Evolutionary conservation across 305 asterid species (phyloP).

Genomic region (Rubia balearica): DNA sequence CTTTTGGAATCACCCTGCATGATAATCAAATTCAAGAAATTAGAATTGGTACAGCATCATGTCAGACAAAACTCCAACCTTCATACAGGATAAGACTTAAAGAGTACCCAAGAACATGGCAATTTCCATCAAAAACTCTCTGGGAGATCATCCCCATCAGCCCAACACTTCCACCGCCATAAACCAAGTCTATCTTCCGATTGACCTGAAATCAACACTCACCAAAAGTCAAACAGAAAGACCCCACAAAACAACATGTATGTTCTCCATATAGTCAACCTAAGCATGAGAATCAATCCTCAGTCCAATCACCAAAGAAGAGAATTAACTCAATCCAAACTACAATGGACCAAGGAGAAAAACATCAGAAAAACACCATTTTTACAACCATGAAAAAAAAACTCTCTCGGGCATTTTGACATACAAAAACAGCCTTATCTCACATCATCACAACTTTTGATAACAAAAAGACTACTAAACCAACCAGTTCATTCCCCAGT

Average conservation of each 20-base stretch:
- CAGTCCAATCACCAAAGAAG: conserved; percentile 9
- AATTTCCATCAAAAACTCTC: conserved; percentile 81
- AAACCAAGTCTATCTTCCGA: conserved; percentile 84
- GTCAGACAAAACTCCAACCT: neutral
- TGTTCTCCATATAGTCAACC: conserved; percentile 8
- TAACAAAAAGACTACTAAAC: conserved; percentile 19
- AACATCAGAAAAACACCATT: neutral
- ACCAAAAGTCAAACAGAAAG: conserved; percentile 17
- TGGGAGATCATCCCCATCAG: conserved; percentile 89
- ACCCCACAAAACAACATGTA: neutral
- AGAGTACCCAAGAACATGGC: conserved; percentile 82
- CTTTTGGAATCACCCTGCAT: conserved; percentile 95
- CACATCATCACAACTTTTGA: conserved; percentile 5
- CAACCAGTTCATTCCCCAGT: conserved; percentile 90
- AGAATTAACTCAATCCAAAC: conserved; percentile 6
- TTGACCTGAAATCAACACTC: conserved; percentile 48
- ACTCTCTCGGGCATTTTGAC: neutral
- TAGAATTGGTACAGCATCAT: neutral
- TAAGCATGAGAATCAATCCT: conserved; percentile 11
- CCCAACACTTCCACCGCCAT: conserved; percentile 99
- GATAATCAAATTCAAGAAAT: conserved; percentile 24
- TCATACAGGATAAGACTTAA: neutral
- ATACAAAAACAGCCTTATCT: neutral
- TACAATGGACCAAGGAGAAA: too few relatives aligned
- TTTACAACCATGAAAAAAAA: conserved; percentile 9